phyloP scores from a whole-genome alignment of 2,329 filamentous ascomycete species.

The Ascomycota sp. region DNA sequence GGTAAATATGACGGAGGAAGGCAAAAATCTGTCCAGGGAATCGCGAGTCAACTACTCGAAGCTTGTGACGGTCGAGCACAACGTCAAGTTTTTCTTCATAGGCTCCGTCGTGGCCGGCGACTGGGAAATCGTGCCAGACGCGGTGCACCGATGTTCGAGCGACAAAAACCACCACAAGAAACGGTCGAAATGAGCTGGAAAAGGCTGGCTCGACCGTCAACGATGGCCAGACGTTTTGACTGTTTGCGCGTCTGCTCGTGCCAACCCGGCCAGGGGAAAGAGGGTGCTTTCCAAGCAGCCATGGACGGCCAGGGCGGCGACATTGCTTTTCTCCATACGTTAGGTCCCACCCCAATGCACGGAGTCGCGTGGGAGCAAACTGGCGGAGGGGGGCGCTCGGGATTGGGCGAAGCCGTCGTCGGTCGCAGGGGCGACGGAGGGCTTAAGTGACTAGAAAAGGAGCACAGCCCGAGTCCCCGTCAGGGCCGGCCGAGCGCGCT shows the following conservation, averaged over 20 bases:
- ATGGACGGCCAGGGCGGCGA: constrained; percentile 3
- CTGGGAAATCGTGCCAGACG: constrained; percentile 19
- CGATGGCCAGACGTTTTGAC: background rate
- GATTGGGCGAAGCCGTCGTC: no score
- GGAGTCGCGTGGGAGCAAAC: no score
- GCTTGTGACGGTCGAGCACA: constrained; percentile 34
- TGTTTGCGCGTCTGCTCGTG: background rate
- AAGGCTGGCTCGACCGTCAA: background rate
- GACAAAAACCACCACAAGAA: constrained; percentile 19
- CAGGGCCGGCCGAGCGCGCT: no score
- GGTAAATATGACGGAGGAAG: constrained; percentile 19
- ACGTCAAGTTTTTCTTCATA: constrained; percentile 35
- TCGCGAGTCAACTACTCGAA: constrained; percentile 40
- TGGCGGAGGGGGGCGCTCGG: no score
- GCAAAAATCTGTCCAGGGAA: constrained; percentile 24
- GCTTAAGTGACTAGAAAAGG: no score
- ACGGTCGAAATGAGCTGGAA: constrained; percentile 6
- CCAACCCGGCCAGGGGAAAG: background rate
- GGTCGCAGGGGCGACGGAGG: no score
- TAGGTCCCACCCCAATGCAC: no score
- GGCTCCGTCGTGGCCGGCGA: constrained; percentile 22
- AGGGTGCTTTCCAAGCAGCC: background rate
- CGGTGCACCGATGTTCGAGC: constrained; percentile 28
- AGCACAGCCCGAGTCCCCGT: no score
- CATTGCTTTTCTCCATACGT: constrained; percentile 12